Conservation (phyloP, 2,329 filamentous ascomycete species). For the Rhynchosporium secalis region DNA sequence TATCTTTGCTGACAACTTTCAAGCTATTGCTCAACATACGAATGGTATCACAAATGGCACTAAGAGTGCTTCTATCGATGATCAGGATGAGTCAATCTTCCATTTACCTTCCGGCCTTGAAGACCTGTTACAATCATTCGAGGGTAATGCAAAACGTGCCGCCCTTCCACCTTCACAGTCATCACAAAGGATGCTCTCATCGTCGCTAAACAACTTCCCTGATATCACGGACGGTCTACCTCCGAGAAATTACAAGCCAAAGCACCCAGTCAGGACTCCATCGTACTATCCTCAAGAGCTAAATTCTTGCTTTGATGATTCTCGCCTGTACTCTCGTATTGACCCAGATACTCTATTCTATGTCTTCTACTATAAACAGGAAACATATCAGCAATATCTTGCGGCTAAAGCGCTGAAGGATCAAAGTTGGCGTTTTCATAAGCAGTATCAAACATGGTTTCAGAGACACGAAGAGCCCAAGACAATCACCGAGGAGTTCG, state of each 20-base stretch:
- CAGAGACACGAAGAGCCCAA: slow-evolving; percentile 98
- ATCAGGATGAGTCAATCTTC: slow-evolving; percentile 79
- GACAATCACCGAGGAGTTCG: slow-evolving; percentile 96
- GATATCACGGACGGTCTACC: slow-evolving; percentile 76
- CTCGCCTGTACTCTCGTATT: slow-evolving; percentile 80
- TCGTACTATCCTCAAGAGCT: slow-evolving; percentile 90
- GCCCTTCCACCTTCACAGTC: slow-evolving; percentile 54
- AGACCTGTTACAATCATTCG: slow-evolving; percentile 88
- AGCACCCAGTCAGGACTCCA: slow-evolving; percentile 74
- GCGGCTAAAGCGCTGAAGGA: slow-evolving; percentile 96
- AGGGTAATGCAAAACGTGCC: slow-evolving; percentile 72
- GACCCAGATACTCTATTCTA: slow-evolving; percentile 98
- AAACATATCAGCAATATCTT: slow-evolving; percentile 91
- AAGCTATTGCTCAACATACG: slow-evolving; percentile 42
- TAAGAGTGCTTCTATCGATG: slow-evolving; percentile 42
- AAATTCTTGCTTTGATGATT: slow-evolving; percentile 88
- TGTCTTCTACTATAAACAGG: slow-evolving; percentile 98
- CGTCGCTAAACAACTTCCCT: slow-evolving; percentile 72
- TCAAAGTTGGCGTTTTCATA: slow-evolving; percentile 98
- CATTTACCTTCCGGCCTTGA: slow-evolving; percentile 86
- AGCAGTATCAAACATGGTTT: slow-evolving; percentile 99
- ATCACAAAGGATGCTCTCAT: slow-evolving; percentile 71
- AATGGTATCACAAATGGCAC: slow-evolving; percentile 56
- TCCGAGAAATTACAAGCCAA: slow-evolving; percentile 80
- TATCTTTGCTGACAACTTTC: slow-evolving; percentile 25